Evolutionary conservation across 176 grass and related monocot genomes (phyloP).

Genomic region (Elymus sibiricus): DNA sequence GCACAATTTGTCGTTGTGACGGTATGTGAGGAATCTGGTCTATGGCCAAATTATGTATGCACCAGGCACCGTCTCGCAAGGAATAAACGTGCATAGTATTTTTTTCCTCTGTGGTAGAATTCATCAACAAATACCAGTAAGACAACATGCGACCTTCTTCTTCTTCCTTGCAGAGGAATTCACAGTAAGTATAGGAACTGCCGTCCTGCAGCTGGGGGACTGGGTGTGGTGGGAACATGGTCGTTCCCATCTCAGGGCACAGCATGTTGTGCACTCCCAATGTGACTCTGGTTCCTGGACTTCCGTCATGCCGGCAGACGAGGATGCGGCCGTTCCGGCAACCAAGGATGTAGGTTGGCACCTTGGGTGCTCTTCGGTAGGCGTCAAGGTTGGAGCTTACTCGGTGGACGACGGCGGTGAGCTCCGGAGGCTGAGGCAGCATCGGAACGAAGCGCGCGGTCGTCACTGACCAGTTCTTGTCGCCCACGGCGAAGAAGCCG

Average conservation of each 20-base stretch:
- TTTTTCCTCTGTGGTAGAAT: background rate
- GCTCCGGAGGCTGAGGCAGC: too few species aligned
- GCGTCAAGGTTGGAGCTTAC: too few species aligned
- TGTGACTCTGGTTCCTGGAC: background rate
- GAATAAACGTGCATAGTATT: background rate
- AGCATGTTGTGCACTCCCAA: background rate
- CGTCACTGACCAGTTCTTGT: too few species aligned
- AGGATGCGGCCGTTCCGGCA: too few species aligned
- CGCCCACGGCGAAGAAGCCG: too few species aligned
- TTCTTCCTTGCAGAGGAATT: background rate
- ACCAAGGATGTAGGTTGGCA: too few species aligned
- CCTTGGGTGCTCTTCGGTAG: background rate
- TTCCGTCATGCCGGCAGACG: background rate
- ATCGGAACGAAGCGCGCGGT: too few species aligned
- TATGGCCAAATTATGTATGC: background rate
- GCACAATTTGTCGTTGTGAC: background rate
- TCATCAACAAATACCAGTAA: background rate
- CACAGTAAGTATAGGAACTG: background rate
- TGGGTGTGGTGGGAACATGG: background rate
- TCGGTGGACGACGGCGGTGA: too few species aligned
- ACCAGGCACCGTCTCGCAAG: background rate
- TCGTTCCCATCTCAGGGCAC: background rate
- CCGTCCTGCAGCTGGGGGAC: background rate
- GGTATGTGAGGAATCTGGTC: background rate
- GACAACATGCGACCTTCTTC: background rate